Conservation (phyloP, 495 filamentous ascomycete species). For the Neurospora sp. region DNA sequence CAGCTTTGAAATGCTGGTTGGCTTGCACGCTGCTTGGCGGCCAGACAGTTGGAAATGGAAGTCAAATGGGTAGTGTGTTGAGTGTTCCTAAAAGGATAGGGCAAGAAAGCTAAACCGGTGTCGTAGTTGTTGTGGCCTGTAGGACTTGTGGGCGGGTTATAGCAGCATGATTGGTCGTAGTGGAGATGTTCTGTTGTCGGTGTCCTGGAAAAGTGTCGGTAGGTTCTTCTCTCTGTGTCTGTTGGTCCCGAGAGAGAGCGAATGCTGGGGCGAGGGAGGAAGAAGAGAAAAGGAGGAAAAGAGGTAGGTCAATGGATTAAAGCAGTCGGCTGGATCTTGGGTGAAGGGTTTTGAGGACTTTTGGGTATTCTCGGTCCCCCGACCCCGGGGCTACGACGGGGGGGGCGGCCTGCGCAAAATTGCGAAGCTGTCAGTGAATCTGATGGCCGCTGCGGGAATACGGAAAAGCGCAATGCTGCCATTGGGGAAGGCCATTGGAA, state of each 20-base stretch:
- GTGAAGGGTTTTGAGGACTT: background rate
- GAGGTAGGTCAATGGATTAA: background rate
- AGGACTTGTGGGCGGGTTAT: background rate
- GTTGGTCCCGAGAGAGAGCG: background rate
- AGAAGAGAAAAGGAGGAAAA: background rate
- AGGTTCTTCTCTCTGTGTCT: background rate
- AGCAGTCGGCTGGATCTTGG: background rate
- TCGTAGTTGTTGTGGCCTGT: background rate
- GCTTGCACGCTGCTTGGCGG: constrained; percentile 16
- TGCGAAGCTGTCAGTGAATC: background rate
- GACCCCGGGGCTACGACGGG: background rate
- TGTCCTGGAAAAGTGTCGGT: background rate
- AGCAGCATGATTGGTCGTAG: background rate
- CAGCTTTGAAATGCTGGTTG: constrained; percentile 15
- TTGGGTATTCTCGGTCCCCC: background rate
- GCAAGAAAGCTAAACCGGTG: background rate
- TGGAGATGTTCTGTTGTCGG: background rate
- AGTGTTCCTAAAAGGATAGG: background rate
- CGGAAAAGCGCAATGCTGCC: background rate
- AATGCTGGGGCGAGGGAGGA: background rate
- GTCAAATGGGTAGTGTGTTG: background rate
- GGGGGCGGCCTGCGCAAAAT: background rate
- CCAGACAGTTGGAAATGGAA: background rate
- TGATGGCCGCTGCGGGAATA: background rate
- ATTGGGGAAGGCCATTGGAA: background rate